These are phyloP conservation scores for Tulasnella sp. DNA, from an alignment of 768 basidiomycete species.

Conservation along the genomic window DNA sequence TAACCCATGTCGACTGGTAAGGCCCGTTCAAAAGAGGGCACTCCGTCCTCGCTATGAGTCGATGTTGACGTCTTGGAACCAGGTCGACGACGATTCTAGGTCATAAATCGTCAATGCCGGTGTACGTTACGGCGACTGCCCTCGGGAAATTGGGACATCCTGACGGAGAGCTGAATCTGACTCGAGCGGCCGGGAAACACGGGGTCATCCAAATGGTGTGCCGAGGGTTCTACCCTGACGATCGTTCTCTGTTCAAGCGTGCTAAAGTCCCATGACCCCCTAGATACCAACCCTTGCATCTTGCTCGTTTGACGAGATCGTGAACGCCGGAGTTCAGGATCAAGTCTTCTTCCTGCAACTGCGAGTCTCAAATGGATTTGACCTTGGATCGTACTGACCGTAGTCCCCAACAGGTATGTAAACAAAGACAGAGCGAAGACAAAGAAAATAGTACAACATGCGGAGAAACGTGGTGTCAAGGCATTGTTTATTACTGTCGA, in stretches of 20 bases:
- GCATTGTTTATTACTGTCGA: slow-evolving; percentile 97
- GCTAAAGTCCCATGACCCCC: slow-evolving; percentile 3
- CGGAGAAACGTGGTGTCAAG: slow-evolving; percentile 87
- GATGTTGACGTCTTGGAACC: not conserved
- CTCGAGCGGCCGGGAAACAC: slow-evolving; percentile 82
- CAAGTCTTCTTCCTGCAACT: slow-evolving; percentile 89
- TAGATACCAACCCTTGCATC: slow-evolving; percentile 95
- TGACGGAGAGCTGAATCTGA: slow-evolving; percentile 90
- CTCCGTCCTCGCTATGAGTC: not conserved
- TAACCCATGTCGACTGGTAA: slow-evolving; percentile 76
- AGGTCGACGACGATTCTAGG: slow-evolving; percentile 77
- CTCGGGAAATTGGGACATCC: slow-evolving; percentile 95
- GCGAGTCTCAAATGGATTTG: slow-evolving; percentile 45
- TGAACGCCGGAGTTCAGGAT: slow-evolving; percentile 78
- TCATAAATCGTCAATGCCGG: slow-evolving; percentile 69
- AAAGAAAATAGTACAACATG: slow-evolving; percentile 84
- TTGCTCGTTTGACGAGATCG: slow-evolving; percentile 93
- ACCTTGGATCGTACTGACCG: not conserved
- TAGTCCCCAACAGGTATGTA: slow-evolving; percentile 64
- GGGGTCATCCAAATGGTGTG: slow-evolving; percentile 73
- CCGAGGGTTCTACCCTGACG: slow-evolving; percentile 23
- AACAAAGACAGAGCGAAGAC: slow-evolving; percentile 89
- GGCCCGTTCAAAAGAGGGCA: not conserved
- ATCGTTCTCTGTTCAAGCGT: not conserved
- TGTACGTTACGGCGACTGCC: slow-evolving; percentile 87